Evolutionary conservation across 176 grass and related monocot genomes (phyloP).

Genomic region (Hsuehochloa calcarea): DNA sequence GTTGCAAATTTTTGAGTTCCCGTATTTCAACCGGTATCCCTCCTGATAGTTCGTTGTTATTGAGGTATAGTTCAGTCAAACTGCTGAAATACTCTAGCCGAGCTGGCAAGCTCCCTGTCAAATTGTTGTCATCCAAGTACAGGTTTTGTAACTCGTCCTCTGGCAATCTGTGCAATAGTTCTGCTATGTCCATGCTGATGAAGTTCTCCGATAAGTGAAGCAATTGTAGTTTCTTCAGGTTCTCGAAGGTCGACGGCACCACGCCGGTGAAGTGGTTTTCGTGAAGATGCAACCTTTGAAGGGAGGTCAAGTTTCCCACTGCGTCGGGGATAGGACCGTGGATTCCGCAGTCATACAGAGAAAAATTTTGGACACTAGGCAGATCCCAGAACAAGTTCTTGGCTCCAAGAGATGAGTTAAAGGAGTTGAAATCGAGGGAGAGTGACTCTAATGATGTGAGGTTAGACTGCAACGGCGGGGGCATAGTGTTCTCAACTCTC

Average conservation of each 20-base stretch:
- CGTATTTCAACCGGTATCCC: not conserved
- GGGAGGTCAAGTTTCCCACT: no score
- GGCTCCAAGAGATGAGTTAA: slow-evolving; percentile 12
- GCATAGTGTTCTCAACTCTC: not conserved
- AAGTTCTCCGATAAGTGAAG: no score
- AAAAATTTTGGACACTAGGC: not conserved
- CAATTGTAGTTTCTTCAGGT: no score
- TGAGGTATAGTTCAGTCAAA: no score
- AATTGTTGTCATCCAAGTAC: rapidly evolving
- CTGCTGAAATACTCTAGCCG: no score
- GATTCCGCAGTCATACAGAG: no score
- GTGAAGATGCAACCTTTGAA: no score
- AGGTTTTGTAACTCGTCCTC: not conserved
- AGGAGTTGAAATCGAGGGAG: slow-evolving; percentile 28
- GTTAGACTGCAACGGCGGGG: not conserved
- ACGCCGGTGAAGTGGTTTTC: no score
- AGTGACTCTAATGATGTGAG: slow-evolving; percentile 20
- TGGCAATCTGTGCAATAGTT: not conserved
- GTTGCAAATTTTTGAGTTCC: no score
- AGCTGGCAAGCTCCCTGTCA: not conserved
- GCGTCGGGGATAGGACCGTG: no score
- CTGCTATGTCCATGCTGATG: not conserved
- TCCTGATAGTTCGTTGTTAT: no score
- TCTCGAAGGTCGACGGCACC: no score
- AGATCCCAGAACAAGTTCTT: slow-evolving; percentile 30